A percentile compares a stretch with the other conserved stretches of the same genome.
Evolutionary conservation across 352 stramenopile genomes (phyloP).

Genomic region (Phytophthora tentaculata): DNA sequence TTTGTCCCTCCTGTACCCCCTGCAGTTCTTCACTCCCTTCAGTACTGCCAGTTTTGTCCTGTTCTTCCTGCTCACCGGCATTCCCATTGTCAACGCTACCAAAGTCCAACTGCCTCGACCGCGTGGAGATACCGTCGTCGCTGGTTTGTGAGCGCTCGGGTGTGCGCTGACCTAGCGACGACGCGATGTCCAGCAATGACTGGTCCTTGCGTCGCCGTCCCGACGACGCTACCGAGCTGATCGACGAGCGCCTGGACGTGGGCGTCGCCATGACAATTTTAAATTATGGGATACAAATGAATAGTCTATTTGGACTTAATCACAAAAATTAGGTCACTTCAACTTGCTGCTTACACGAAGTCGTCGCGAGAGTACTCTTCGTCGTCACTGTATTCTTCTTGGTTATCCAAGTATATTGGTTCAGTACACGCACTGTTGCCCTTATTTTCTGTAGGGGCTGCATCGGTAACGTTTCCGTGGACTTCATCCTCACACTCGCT

Average conservation of each 20-base stretch:
- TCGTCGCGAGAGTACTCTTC: constrained; percentile 52
- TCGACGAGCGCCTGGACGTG: constrained; percentile 15
- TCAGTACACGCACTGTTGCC: not conserved
- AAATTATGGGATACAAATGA: constrained; percentile 6
- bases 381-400: constrained; percentile 23
- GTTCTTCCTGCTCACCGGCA: constrained; percentile 1
- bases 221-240: constrained; percentile 32
- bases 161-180: constrained; percentile 28
- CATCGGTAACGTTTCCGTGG: constrained; percentile 6
- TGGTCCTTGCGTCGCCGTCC: constrained; percentile 27
- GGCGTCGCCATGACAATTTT: constrained; percentile 6
- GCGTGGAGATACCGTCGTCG: constrained; percentile 17
- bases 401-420: constrained; percentile 2
- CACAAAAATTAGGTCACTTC: constrained; percentile 27
- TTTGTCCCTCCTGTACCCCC: not conserved
- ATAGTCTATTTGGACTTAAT: constrained; percentile 18
- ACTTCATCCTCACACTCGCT: constrained; percentile 50
- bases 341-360: constrained; percentile 39
- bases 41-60: not conserved
- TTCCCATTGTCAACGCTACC: constrained; percentile 22
- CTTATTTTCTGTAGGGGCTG: not conserved
- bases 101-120: constrained; percentile 47
- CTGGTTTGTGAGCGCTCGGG: constrained; percentile 8
- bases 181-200: constrained; percentile 24
- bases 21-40: not conserved